These are phyloP conservation scores for Xylaria grammica DNA, from an alignment of 495 filamentous ascomycete genomes.

Conservation along the genomic window DNA sequence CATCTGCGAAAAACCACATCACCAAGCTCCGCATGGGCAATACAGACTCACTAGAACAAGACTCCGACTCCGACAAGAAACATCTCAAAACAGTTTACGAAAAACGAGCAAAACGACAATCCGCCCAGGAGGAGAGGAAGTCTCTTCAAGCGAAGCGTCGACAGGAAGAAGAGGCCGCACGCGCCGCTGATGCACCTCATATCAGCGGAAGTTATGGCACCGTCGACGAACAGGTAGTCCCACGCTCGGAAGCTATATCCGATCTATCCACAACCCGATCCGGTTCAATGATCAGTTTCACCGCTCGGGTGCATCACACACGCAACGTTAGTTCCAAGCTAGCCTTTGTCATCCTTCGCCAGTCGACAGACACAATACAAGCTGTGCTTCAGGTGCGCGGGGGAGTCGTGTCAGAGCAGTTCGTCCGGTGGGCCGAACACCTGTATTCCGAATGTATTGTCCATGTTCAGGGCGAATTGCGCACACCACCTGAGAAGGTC, in stretches of 20 bases:
- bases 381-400: constrained; percentile 68
- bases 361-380: constrained; percentile 82
- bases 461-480: constrained; percentile 74
- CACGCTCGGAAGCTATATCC: constrained; percentile 29
- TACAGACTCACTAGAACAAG: constrained; percentile 47
- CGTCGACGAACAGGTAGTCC: constrained; percentile 39
- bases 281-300: constrained; percentile 75
- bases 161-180: constrained; percentile 50
- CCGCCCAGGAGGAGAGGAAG: constrained; percentile 57
- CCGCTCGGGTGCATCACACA: constrained; percentile 84
- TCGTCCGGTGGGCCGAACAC: constrained; percentile 86
- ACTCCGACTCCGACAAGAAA: constrained; percentile 55
- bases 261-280: constrained; percentile 39
- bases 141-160: constrained; percentile 54
- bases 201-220: constrained; percentile 67
- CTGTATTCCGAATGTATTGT: constrained; percentile 83
- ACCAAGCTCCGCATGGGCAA: constrained; percentile 53
- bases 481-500: constrained; percentile 75
- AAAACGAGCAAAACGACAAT: constrained; percentile 55
- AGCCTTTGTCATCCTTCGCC: constrained; percentile 84
- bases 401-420: constrained; percentile 69
- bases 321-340: constrained; percentile 85
- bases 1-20: constrained; percentile 52
- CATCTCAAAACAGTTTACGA: constrained; percentile 52
- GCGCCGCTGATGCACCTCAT: constrained; percentile 55